Percentiles rank a stretch among this genome's conserved stretches.
phyloP scores from a whole-genome alignment of 2,329 filamentous ascomycete genomes.

The Emericellopsis cladophorae region DNA sequence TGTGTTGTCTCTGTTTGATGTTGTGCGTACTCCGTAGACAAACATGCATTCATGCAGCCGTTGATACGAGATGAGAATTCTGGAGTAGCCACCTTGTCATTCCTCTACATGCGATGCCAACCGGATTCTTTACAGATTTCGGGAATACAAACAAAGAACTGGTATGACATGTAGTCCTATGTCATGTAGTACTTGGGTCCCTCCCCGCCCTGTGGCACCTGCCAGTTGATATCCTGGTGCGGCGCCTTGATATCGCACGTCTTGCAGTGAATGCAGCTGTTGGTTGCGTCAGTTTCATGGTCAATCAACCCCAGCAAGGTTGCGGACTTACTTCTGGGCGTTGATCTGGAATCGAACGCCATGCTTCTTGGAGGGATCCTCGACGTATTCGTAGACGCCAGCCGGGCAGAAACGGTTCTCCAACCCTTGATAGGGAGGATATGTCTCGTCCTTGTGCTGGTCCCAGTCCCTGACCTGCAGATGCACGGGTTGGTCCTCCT shows the following conservation, averaged over 20 bases:
- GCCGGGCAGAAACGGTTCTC: slow-evolving; percentile 97
- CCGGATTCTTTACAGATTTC: no score
- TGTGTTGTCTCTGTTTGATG: no score
- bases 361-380: slow-evolving; percentile 74
- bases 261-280: slow-evolving; percentile 96
- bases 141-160: not conserved
- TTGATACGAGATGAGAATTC: no score
- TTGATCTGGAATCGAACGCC: slow-evolving; percentile 98
- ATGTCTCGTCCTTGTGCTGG: slow-evolving; percentile 70
- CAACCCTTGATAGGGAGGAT: slow-evolving; percentile 77
- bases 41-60: no score
- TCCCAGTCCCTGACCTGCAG: slow-evolving; percentile 94
- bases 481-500: slow-evolving; percentile 96
- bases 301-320: slow-evolving; percentile 1
- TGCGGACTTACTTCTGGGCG: slow-evolving; percentile 71
- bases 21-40: no score
- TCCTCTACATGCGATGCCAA: not conserved
- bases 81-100: not conserved
- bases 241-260: slow-evolving; percentile 99
- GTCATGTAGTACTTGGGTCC: slow-evolving; percentile 62
- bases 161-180: slow-evolving; percentile 10
- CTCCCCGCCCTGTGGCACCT: slow-evolving; percentile 84
- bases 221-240: slow-evolving; percentile 94
- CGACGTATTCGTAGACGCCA: slow-evolving; percentile 95
- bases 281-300: not conserved